Evolutionary conservation across 176 grass and related monocot genomes (phyloP).

Genomic region (Oryza longistaminata): DNA sequence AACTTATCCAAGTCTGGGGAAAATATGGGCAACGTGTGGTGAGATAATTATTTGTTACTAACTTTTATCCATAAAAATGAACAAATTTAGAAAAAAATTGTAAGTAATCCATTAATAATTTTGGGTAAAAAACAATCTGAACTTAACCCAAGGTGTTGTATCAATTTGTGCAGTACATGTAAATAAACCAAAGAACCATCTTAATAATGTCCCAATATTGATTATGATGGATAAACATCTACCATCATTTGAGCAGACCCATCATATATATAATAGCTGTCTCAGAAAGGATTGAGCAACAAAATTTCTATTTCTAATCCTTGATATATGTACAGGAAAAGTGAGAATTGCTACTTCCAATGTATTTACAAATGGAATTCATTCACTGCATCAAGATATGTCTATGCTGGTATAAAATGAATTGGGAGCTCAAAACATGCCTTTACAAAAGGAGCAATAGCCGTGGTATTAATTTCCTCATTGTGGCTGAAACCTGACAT

Average conservation of each 20-base stretch:
- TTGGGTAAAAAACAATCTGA: too few relatives aligned
- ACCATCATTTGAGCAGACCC: too few relatives aligned
- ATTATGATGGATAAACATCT: too few relatives aligned
- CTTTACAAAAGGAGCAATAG: conserved; percentile 66
- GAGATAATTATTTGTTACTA: not conserved
- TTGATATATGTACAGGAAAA: not conserved
- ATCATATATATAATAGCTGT: too few relatives aligned
- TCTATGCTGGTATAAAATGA: not conserved
- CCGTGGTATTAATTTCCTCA: conserved; percentile 53
- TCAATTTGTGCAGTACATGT: too few relatives aligned
- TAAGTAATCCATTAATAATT: too few relatives aligned
- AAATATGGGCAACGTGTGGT: not conserved
- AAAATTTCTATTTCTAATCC: not conserved
- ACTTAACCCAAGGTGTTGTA: too few relatives aligned
- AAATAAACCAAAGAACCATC: too few relatives aligned
- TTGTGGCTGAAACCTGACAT: conserved; percentile 73
- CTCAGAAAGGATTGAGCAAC: too few relatives aligned
- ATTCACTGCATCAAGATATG: not conserved
- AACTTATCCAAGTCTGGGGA: too few relatives aligned
- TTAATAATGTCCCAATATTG: too few relatives aligned
- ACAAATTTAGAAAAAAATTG: not conserved
- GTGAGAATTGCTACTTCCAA: not conserved
- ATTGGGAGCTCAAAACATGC: conserved; percentile 47
- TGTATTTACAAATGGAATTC: not conserved
- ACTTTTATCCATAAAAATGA: not conserved